These are phyloP conservation scores for Cubamyces lactineus DNA, from an alignment of 768 basidiomycete genomes.

Conservation along the genomic window DNA sequence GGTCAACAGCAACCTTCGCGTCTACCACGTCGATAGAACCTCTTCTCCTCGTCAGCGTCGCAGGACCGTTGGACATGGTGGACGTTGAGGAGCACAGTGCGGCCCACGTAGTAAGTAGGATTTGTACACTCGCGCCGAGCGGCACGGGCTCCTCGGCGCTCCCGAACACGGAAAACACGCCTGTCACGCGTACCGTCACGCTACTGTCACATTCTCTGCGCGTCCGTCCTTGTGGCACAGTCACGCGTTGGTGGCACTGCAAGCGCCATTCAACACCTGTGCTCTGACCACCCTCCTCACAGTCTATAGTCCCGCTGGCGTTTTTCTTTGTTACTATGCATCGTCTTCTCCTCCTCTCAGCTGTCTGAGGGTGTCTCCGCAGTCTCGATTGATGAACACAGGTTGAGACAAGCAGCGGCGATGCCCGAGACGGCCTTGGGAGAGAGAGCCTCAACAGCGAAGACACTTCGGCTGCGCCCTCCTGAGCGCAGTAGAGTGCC, in stretches of 20 bases:
- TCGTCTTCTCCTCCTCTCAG: too few species aligned
- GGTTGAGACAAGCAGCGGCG: neutral
- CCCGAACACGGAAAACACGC: slow-evolving; percentile 7
- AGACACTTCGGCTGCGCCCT: neutral
- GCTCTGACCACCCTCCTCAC: too few species aligned
- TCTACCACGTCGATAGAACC: slow-evolving; percentile 73
- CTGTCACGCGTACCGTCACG: slow-evolving; percentile 13
- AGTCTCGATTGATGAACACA: neutral
- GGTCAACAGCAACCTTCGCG: slow-evolving; percentile 83
- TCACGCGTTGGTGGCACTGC: too few species aligned
- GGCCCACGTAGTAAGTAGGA: slow-evolving; percentile 25
- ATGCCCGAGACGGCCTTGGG: neutral
- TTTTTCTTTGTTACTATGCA: too few species aligned
- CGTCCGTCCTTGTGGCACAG: neutral
- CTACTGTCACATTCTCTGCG: neutral
- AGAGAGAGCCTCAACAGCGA: neutral
- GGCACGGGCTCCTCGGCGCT: slow-evolving; percentile 18
- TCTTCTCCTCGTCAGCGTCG: slow-evolving; percentile 42
- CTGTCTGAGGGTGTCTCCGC: too few species aligned
- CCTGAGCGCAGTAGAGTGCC: neutral
- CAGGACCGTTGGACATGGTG: slow-evolving; percentile 26
- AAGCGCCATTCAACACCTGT: too few species aligned
- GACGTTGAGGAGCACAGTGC: slow-evolving; percentile 12
- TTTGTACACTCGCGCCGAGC: slow-evolving; percentile 19
- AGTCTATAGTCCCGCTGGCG: too few species aligned